phyloP scores from a whole-genome alignment of 2,329 filamentous ascomycete species.

The Fusarium sp. region DNA sequence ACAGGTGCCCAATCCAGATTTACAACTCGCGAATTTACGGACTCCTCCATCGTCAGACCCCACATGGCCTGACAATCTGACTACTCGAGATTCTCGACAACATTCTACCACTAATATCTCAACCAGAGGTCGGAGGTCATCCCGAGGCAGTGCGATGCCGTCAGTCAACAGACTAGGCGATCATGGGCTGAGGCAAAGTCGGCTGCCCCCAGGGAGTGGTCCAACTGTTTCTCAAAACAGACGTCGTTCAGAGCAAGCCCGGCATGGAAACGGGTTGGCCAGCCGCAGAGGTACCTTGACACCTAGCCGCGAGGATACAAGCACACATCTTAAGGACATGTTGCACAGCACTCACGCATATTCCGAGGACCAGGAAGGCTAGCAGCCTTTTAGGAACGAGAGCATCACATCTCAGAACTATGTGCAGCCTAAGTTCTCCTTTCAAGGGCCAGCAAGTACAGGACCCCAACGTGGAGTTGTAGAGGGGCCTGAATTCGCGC shows the following conservation, averaged over 20 bases:
- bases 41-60: conserved; percentile 49
- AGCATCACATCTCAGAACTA: conserved; percentile 3
- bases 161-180: conserved; percentile 1
- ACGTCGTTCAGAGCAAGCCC: conserved; percentile 22
- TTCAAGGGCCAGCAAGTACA: conserved; percentile 6
- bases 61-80: conserved; percentile 14
- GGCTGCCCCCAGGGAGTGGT: conserved; percentile 22
- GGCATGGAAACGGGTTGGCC: conserved; percentile 22
- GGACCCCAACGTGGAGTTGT: background rate
- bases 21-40: conserved; percentile 23
- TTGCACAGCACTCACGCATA: conserved; percentile 23
- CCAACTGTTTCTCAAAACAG: conserved; percentile 13
- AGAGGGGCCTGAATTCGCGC: conserved; percentile 1
- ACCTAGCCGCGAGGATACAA: conserved; percentile 25
- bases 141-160: conserved; percentile 10
- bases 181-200: conserved; percentile 32
- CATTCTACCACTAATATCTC: conserved; percentile 8
- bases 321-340: conserved; percentile 29
- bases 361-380: conserved; percentile 39
- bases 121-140: conserved; percentile 13
- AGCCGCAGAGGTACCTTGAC: conserved; percentile 16
- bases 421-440: conserved; percentile 7
- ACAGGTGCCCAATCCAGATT: conserved; percentile 4
- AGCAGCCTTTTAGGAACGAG: conserved; percentile 34
- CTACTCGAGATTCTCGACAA: conserved; percentile 15